phyloP scores from a whole-genome alignment of 2,329 filamentous ascomycete species.

The Arachnomyces sp. region DNA sequence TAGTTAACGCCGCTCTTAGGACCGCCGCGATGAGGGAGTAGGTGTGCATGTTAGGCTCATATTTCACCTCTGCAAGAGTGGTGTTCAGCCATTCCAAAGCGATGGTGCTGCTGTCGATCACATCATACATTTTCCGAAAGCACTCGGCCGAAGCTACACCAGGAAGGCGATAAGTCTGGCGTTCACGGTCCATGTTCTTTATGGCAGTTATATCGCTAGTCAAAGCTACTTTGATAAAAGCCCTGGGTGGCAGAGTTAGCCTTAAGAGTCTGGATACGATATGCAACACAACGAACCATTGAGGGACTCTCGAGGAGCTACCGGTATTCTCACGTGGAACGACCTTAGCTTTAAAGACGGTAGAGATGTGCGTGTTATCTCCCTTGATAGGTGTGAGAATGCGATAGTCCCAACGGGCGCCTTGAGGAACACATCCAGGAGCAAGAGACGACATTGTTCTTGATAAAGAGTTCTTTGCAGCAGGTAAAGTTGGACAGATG shows the following conservation, averaged over 20 bases:
- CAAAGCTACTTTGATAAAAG: slow-evolving; percentile 8
- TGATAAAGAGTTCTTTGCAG: slow-evolving; percentile 2
- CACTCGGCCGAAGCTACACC: slow-evolving; percentile 3
- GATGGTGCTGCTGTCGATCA: slow-evolving; percentile 4
- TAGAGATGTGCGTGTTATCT: slow-evolving; percentile 6
- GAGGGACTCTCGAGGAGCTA: slow-evolving; percentile 1
- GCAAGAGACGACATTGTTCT: slow-evolving; percentile 3
- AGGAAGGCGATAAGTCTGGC: slow-evolving; percentile 5
- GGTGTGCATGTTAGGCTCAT: slow-evolving; percentile 6
- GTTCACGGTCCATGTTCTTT: slow-evolving; percentile 7
- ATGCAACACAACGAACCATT: slow-evolving; percentile 8
- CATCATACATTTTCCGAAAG: slow-evolving; percentile 10
- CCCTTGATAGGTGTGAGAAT: slow-evolving; percentile 1
- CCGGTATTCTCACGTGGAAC: neutral
- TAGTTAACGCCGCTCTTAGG: slow-evolving; percentile 5
- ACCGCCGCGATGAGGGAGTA: slow-evolving; percentile 4
- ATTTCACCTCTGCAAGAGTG: slow-evolving; percentile 9
- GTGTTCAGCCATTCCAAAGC: slow-evolving; percentile 9
- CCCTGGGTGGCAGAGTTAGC: slow-evolving; percentile 5
- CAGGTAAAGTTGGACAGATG: no score
- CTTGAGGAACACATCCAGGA: neutral
- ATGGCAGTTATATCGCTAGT: slow-evolving; percentile 4
- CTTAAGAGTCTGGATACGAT: neutral
- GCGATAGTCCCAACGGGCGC: slow-evolving; percentile 7
- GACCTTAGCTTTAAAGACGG: slow-evolving; percentile 7